phyloP scores from a whole-genome alignment of 202 grass and related monocot genomes.

The Cymbopogon flexuosus region DNA sequence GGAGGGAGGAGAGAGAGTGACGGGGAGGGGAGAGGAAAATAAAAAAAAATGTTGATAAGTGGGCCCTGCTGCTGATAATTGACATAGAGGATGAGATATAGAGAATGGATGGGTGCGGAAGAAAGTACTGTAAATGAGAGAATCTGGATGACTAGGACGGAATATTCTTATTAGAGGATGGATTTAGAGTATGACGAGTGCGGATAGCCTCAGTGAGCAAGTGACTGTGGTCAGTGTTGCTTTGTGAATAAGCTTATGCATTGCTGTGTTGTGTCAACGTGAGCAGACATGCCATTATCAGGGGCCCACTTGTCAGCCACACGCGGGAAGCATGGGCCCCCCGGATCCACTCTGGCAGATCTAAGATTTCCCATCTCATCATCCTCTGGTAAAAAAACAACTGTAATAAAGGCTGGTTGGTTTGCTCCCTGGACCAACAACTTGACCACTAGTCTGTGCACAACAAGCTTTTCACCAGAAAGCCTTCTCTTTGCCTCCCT shows the following conservation, averaged over 20 bases:
- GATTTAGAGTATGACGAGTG: no score
- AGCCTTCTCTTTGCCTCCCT: neutral
- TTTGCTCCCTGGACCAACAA: neutral
- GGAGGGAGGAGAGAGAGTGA: no score
- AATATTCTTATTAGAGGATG: no score
- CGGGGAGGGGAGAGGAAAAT: no score
- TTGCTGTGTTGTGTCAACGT: neutral
- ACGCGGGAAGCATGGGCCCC: neutral
- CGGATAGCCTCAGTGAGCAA: no score
- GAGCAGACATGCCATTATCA: neutral
- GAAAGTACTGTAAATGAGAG: no score
- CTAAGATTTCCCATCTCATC: neutral
- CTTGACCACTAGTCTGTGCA: slow-evolving; percentile 20
- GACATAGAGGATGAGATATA: no score
- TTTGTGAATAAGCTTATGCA: neutral
- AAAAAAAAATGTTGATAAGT: no score
- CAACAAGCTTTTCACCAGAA: neutral
- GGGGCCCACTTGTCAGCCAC: neutral
- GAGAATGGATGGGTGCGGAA: no score
- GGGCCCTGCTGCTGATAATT: no score
- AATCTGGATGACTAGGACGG: no score
- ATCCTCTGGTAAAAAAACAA: neutral
- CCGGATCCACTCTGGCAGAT: neutral
- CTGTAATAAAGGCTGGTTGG: neutral
- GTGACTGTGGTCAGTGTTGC: neutral